A percentile compares a stretch with the other conserved stretches of the same genome.
phyloP scores from a whole-genome alignment of 257 asterid species.

The Handroanthus guayacan region DNA sequence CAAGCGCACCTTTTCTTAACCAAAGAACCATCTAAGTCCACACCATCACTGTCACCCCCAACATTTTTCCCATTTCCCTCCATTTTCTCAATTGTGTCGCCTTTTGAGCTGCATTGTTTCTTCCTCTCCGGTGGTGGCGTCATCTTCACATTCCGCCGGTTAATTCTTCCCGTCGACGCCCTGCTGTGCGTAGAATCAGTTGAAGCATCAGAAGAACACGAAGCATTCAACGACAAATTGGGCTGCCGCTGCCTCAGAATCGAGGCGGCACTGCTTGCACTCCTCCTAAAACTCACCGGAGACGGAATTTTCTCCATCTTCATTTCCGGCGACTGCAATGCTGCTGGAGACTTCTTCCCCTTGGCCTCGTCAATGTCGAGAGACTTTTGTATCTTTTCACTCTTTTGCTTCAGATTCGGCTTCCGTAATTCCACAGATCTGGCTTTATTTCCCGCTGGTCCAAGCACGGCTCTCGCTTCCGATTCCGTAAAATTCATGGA shows the following conservation, averaged over 20 bases:
- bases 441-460: slow-evolving; percentile 80
- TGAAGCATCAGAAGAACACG: slow-evolving; percentile 95
- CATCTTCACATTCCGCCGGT: slow-evolving; percentile 50
- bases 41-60: slow-evolving; percentile 57
- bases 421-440: slow-evolving; percentile 70
- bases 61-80: slow-evolving; percentile 49
- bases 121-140: slow-evolving; percentile 45
- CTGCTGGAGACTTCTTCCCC: slow-evolving; percentile 57
- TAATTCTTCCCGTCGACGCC: slow-evolving; percentile 83
- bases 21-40: slow-evolving; percentile 44
- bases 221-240: slow-evolving; percentile 74
- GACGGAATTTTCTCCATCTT: slow-evolving; percentile 45
- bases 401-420: slow-evolving; percentile 56
- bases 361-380: slow-evolving; percentile 45
- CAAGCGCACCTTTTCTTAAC: slow-evolving; percentile 90
- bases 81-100: slow-evolving; percentile 47
- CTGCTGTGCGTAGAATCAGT: slow-evolving; percentile 89
- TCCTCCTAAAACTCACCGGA: slow-evolving; percentile 55
- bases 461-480: slow-evolving; percentile 83
- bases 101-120: slow-evolving; percentile 57
- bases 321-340: slow-evolving; percentile 43
- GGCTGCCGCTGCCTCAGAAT: slow-evolving; percentile 67
- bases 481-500: slow-evolving; percentile 58
- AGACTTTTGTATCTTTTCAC: slow-evolving; percentile 43
- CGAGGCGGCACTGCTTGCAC: slow-evolving; percentile 52